Base-by-base conservation (phyloP, 2,329 filamentous ascomycete genomes). In the Ophiostoma piceae region DNA sequence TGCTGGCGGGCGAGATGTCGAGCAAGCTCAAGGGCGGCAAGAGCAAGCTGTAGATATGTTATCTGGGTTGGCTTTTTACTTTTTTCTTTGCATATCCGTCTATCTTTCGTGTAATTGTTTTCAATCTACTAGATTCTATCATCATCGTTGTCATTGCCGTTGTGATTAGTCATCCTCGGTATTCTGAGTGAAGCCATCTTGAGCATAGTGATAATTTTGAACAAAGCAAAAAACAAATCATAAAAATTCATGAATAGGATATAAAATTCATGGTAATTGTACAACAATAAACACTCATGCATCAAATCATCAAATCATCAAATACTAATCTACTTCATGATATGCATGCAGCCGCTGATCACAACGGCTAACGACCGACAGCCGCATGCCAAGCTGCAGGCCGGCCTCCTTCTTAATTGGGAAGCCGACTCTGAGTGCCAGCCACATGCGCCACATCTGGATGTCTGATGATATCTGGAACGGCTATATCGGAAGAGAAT, bases 1-100 rank as follows among this genome's bases (percentile, higher is more conserved):
- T 83, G 72, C 68, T 82, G 14, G 76, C 75, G 7, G 81, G 80
- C 57, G 76, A 79, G 71, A 75, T 80, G 66, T 79, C 79, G n/a
- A 77, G 78, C 72, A 72, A 79, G 57, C 71, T 82, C 54, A 82
- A 82, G 75, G 76, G 72, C 64, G 79, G 78, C 6, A 77, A 77
- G 67, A 73, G 72, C 12, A 74, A 74, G 70, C 57, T 73, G 60
- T 74, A 70, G 60, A 12, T 1, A 7, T 65, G 22, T 14, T 54
- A 22, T 57, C 51, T 14, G 7, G n/a, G 2, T 57, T 29, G n/a
- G n/a, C 16, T 29, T 14, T 62, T 60, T 29, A 14, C 22, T 60
- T 60, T 29, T 14, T 60, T 29, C 8, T 60, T 60, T 29, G n/a
- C 26, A 22, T 51, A 26, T 57, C 26, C 19, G 16, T 47, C 43